These are phyloP conservation scores for Musa balbisiana DNA, from an alignment of 202 grass and related monocot species.

Conservation along the genomic window DNA sequence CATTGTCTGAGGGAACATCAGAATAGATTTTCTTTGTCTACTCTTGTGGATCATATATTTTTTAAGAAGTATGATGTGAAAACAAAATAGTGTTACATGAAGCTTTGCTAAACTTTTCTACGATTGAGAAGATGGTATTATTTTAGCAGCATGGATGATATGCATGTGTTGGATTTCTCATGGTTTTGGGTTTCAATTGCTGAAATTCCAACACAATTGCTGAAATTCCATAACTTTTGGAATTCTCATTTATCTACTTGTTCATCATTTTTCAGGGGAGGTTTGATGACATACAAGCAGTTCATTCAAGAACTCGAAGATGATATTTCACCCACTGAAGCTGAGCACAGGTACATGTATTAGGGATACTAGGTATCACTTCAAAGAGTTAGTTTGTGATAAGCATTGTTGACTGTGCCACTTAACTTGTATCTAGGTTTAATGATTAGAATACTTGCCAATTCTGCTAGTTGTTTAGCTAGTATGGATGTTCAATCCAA, in stretches of 20 bases:
- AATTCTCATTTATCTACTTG: neutral
- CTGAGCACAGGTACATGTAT: constrained; percentile 62
- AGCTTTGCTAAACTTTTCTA: no score
- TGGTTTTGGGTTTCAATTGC: no score
- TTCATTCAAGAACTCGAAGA: constrained; percentile 99
- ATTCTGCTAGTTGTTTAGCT: neutral
- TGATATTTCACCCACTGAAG: constrained; percentile 92
- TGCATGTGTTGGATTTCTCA: no score
- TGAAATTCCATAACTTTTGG: no score
- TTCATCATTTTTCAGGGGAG: constrained; percentile 50
- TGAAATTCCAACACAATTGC: no score
- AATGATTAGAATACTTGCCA: neutral
- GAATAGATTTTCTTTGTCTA: no score
- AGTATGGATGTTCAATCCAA: neutral
- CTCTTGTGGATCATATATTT: no score
- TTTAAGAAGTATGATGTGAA: no score
- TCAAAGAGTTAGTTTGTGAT: neutral
- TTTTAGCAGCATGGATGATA: no score
- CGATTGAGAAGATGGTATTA: no score
- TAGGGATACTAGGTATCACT: neutral
- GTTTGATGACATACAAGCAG: constrained; percentile 97
- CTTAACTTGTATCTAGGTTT: neutral
- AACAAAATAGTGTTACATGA: no score
- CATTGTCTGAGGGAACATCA: no score
- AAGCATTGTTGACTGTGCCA: neutral